phyloP scores from a whole-genome alignment of 495 filamentous ascomycete genomes.

The Rhypophila decipiens region DNA sequence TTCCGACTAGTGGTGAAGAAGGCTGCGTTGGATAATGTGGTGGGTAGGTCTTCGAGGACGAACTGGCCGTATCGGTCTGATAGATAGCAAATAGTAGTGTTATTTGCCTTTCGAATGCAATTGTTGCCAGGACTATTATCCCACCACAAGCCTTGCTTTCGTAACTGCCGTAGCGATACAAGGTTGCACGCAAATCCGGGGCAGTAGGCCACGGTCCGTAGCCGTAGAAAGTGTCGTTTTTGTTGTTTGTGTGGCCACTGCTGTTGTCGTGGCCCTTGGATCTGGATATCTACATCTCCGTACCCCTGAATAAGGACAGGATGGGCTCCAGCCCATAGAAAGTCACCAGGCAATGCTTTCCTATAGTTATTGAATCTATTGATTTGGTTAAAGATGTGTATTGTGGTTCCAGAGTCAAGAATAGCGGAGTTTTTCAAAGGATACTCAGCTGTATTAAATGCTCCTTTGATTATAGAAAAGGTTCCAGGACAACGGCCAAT shows the following conservation, averaged over 20 bases:
- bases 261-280: background rate
- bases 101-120: background rate
- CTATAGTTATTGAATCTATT: conserved; percentile 2
- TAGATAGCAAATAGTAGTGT: background rate
- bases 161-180: conserved; percentile 3
- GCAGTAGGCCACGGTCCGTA: conserved; percentile 5
- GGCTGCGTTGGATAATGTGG: background rate
- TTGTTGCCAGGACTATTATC: conserved; percentile 6
- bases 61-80: conserved; percentile 1
- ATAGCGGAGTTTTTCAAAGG: conserved; percentile 10
- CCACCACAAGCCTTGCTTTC: conserved; percentile 5
- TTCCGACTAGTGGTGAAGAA: background rate
- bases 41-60: background rate
- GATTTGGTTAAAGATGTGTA: conserved; percentile 6
- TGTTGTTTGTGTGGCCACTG: background rate
- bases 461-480: background rate
- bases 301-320: conserved; percentile 1
- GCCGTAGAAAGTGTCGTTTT: background rate
- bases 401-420: conserved; percentile 7
- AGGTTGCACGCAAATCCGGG: conserved; percentile 3
- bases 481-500: background rate
- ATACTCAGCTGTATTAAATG: conserved; percentile 2
- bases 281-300: conserved; percentile 1
- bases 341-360: background rate
- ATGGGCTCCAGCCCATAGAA: conserved; percentile 1